Evolutionary conservation across 352 stramenopile species (phyloP).

Genomic region (Globisporangium nunn): DNA sequence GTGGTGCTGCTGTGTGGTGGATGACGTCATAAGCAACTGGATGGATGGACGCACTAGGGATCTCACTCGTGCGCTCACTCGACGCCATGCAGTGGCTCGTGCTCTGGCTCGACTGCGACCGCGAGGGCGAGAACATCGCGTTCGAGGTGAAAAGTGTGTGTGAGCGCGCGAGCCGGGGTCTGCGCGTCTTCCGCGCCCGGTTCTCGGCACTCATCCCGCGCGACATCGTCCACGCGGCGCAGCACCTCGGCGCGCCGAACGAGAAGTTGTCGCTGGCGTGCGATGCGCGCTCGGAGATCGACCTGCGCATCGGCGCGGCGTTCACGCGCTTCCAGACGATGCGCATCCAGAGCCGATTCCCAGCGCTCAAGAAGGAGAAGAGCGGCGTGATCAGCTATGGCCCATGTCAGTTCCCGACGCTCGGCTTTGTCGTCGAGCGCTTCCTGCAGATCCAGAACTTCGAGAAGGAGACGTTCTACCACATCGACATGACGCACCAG

Average conservation of each 20-base stretch:
- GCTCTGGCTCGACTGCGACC: conserved; percentile 99
- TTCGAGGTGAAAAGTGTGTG: conserved; percentile 94
- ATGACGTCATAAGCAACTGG: too few species aligned
- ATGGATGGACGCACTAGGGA: too few species aligned
- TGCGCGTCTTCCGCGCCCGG: conserved; percentile 84
- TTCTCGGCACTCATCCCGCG: conserved; percentile 92
- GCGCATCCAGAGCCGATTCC: conserved; percentile 84
- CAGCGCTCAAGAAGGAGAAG: conserved; percentile 59
- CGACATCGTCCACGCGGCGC: conserved; percentile 87
- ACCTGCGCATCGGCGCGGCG: conserved; percentile 90
- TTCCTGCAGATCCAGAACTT: conserved; percentile 96
- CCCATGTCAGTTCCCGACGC: conserved; percentile 99
- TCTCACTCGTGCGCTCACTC: conserved; percentile 6
- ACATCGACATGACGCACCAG: conserved; percentile 86
- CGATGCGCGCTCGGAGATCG: conserved; percentile 92
- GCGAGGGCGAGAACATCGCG: conserved; percentile 99
- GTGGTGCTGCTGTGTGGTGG: neutral
- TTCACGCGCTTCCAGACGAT: conserved; percentile 96
- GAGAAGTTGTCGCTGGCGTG: conserved; percentile 79
- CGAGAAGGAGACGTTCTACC: conserved; percentile 94
- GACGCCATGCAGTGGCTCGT: conserved; percentile 72
- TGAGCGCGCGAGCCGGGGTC: conserved; percentile 48
- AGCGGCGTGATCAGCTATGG: conserved; percentile 95
- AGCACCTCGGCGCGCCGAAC: conserved; percentile 73
- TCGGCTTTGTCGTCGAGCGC: conserved; percentile 95